phyloP scores from a whole-genome alignment of 1,284 basidiomycete species.

The Pseudozyma flocculosa region DNA sequence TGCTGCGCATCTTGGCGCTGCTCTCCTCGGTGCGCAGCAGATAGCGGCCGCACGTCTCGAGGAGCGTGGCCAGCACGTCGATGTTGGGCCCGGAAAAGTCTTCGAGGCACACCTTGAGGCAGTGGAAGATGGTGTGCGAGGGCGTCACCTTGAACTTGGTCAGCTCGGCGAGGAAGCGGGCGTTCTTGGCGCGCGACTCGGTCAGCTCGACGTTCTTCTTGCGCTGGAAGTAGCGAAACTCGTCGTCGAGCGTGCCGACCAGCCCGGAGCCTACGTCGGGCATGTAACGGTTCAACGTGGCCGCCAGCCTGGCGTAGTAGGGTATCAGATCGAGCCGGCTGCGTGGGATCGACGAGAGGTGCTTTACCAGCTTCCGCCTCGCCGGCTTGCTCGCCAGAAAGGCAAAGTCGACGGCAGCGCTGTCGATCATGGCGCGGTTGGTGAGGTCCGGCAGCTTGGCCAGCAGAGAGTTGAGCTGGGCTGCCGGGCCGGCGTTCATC shows the following conservation, averaged over 20 bases:
- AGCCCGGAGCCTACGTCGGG: constrained; percentile 84
- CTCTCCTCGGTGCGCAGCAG: constrained; percentile 85
- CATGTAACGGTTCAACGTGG: constrained; percentile 87
- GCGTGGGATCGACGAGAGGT: constrained; percentile 77
- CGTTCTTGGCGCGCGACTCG: constrained; percentile 84
- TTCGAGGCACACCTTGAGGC: constrained; percentile 94
- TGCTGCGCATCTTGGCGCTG: constrained; percentile 66
- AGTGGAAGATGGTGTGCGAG: constrained; percentile 85
- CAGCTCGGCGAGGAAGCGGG: constrained; percentile 82
- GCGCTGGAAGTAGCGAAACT: constrained; percentile 91
- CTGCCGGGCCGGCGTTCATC: constrained; percentile 75
- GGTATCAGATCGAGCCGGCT: constrained; percentile 87
- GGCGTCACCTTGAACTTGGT: constrained; percentile 96
- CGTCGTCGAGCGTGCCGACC: constrained; percentile 81
- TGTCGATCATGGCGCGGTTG: constrained; percentile 87
- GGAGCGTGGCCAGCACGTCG: constrained; percentile 84
- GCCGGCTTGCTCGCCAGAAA: constrained; percentile 94
- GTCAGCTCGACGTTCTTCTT: constrained; percentile 89
- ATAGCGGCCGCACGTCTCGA: constrained; percentile 93
- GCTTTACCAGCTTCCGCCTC: constrained; percentile 76
- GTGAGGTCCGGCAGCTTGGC: constrained; percentile 89
- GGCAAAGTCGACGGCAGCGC: constrained; percentile 91
- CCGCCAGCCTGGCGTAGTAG: constrained; percentile 86
- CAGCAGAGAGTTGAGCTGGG: constrained; percentile 86
- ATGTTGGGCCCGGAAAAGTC: constrained; percentile 90